Evolutionary conservation across 2,329 filamentous ascomycete species (phyloP), one percentile per base, ranked within the genome.

Genomic region (Chaetomiaceae sp.): DNA sequence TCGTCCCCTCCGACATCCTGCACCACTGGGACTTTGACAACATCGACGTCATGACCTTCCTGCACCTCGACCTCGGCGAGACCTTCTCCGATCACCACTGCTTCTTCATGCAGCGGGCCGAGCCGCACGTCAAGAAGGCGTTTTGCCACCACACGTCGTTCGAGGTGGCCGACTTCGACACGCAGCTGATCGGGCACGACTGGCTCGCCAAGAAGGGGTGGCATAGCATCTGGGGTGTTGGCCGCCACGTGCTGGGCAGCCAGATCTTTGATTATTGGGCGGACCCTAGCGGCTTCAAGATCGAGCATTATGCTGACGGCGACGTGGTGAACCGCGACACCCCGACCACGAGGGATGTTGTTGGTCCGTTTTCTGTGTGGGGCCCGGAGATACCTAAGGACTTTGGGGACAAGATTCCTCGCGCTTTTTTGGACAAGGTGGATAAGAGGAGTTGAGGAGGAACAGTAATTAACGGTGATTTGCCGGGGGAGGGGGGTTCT

Each of bases 181-280:
- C 75, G 1, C 81, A 85, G 68, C 66, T 72, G 16, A 63, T 83
- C 3, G 81, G 81, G 0, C 81, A 85, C 61, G 68, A 80, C 45
- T 83, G 77, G 74, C 65, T 85, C 38, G 68, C 65, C 0, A 64
- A 71, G 40, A 76, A 78, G 58, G 73, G 72, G 2, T 82, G 77
- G 55, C 72, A 71, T 54, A 69, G 65, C 20, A 73, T 79, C 13
- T 85, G 81, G 81, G 81, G 81, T 0, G 74, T 85, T 0, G 81
- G 82, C 0, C 65, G 81, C 39, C 81, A 85, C 66, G 71, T 82
- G 9, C 62, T 83, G 19, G 81, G 81, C 1, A 74, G 69, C 41
- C 79, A 83, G 64, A 74, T 84, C 35, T 85, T 84, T 55, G 81
- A 85, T 61, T 84, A 84, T 63, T 83, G 48, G 65, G 33, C 33